Percentiles rank a stretch among this genome's conserved stretches.
These are phyloP conservation scores for Ceratocystis lukuohia DNA, from an alignment of 2,329 filamentous ascomycete genomes.

Conservation along the genomic window DNA sequence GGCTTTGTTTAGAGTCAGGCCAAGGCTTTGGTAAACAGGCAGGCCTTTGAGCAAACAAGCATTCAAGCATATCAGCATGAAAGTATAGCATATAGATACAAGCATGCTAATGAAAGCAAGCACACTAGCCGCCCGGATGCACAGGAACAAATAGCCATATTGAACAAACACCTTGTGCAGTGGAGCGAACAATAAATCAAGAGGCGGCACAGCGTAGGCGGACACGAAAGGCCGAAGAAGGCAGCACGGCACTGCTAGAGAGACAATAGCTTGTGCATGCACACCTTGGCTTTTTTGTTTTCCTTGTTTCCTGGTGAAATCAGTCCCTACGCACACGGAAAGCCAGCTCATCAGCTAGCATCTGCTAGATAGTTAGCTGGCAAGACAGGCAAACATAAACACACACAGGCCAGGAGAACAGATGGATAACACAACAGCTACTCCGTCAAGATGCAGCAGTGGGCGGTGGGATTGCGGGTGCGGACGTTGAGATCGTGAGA, in stretches of 20 bases:
- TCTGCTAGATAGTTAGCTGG: too few relatives aligned
- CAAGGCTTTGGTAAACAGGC: too few relatives aligned
- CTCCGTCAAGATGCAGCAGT: neutral
- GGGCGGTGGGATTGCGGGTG: neutral
- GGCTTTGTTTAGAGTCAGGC: too few relatives aligned
- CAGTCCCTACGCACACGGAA: too few relatives aligned
- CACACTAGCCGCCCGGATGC: constrained; percentile 2
- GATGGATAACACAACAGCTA: constrained; percentile 1
- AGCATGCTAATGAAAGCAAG: too few relatives aligned
- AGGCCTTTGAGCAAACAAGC: neutral
- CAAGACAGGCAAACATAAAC: too few relatives aligned
- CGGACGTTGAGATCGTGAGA: constrained; percentile 5
- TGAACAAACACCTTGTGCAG: neutral
- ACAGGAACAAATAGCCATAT: constrained; percentile 1
- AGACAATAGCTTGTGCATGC: neutral
- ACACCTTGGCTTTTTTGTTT: neutral
- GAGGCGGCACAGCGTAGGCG: neutral
- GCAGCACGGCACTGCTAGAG: neutral
- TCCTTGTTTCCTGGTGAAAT: neutral
- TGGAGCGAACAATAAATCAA: neutral
- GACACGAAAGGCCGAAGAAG: neutral
- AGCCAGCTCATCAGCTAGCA: too few relatives aligned
- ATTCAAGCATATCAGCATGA: neutral
- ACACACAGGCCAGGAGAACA: neutral
- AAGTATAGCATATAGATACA: neutral